These are phyloP conservation scores for Podospora pseudopauciseta DNA, from an alignment of 495 filamentous ascomycete genomes.

Conservation along the genomic window DNA sequence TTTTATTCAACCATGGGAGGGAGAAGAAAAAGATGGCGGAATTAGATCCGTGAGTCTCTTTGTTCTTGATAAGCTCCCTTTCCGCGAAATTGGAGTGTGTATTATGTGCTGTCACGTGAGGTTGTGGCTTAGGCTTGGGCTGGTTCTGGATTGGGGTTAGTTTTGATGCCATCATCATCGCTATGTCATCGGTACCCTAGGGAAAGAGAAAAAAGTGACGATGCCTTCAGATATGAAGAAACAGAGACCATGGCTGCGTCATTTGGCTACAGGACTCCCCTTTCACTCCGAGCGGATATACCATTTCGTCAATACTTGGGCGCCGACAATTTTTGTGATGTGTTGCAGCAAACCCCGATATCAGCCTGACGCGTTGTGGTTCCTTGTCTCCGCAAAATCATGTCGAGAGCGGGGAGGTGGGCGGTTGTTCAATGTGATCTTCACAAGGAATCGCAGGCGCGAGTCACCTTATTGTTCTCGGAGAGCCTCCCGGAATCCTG, in stretches of 20 bases:
- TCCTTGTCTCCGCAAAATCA: background rate
- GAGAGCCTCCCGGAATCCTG: background rate
- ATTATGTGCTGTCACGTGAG: background rate
- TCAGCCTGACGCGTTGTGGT: background rate
- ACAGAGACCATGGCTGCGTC: background rate
- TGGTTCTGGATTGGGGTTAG: no score
- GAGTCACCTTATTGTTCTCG: background rate
- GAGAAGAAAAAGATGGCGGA: background rate
- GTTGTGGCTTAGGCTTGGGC: no score
- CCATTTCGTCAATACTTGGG: background rate
- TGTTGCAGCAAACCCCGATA: background rate
- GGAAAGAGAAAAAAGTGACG: background rate
- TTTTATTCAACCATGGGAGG: background rate
- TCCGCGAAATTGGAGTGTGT: background rate
- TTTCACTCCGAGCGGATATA: background rate
- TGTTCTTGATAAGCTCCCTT: background rate
- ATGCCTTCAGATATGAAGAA: background rate
- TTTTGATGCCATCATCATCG: background rate
- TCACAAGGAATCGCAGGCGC: background rate
- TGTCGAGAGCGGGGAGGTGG: background rate
- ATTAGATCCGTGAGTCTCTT: background rate
- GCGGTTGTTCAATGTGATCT: background rate
- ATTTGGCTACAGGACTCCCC: background rate
- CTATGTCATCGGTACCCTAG: background rate
- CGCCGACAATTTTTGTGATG: background rate